phyloP scores from a whole-genome alignment of 305 asterid species.

The Solanum hybrid region DNA sequence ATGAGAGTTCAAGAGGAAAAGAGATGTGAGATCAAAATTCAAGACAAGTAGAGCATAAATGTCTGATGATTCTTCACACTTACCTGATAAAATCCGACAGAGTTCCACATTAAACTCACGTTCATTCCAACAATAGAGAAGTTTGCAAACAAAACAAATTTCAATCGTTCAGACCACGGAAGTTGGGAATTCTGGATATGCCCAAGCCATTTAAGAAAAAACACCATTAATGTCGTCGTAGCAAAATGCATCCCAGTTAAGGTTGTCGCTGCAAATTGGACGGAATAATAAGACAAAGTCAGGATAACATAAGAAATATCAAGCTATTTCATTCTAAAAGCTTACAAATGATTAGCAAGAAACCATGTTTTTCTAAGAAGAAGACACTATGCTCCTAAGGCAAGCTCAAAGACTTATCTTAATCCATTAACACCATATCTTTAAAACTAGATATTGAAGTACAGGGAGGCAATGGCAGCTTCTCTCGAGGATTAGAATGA shows the following conservation, averaged over 20 bases:
- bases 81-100: conserved; percentile 94
- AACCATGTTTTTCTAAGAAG: background rate
- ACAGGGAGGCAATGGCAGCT: background rate
- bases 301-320: background rate
- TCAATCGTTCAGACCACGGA: conserved; percentile 51
- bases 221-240: conserved; percentile 61
- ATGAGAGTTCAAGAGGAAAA: conserved; percentile 6
- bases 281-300: background rate
- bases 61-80: conserved; percentile 3
- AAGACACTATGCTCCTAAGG: background rate
- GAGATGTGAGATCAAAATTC: background rate
- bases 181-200: conserved; percentile 57
- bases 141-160: conserved; percentile 58
- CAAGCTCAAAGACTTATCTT: background rate
- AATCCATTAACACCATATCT: background rate
- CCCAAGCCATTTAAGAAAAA: conserved; percentile 51
- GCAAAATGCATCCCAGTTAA: conserved; percentile 80
- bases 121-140: conserved; percentile 89
- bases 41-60: background rate
- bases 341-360: background rate
- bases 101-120: conserved; percentile 88
- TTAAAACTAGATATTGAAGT: background rate
- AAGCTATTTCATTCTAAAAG: background rate
- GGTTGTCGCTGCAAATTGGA: conserved; percentile 53
- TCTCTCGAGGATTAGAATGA: background rate